phyloP scores from a whole-genome alignment of 345 rosid genomes.

The Rhodamnia rubescens region DNA sequence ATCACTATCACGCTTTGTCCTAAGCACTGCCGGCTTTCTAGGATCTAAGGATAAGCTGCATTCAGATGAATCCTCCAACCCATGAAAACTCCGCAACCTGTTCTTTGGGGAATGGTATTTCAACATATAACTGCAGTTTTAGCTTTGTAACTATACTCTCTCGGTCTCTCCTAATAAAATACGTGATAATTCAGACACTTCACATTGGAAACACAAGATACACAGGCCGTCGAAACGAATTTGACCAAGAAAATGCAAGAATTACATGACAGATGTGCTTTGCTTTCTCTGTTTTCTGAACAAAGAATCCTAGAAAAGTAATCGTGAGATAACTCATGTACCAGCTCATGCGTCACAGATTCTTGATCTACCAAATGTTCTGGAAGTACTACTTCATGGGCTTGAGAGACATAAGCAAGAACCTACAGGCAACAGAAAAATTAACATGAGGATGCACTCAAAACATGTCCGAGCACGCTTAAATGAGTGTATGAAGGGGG shows the following conservation, averaged over 20 bases:
- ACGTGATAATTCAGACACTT: not conserved
- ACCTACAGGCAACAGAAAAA: constrained; percentile 28
- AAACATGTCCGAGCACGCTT: not conserved
- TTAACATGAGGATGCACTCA: not conserved
- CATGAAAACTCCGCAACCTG: not conserved
- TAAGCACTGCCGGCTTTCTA: not conserved
- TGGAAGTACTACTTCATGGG: constrained; percentile 73
- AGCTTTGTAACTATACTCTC: not conserved
- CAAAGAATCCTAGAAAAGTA: not conserved
- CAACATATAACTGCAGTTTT: not conserved
- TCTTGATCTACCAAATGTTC: constrained; percentile 59
- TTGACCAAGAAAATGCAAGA: not conserved
- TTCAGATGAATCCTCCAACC: not conserved
- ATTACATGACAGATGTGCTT: not conserved
- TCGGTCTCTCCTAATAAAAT: not conserved
- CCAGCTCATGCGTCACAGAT: constrained; percentile 67
- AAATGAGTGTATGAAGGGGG: not conserved
- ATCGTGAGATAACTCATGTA: constrained; percentile 1
- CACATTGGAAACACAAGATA: not conserved
- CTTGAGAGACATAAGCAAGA: constrained; percentile 94
- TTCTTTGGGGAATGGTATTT: not conserved
- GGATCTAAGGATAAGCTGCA: not conserved
- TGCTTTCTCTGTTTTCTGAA: not conserved
- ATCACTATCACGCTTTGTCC: not conserved
- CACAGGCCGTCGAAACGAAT: not conserved